These are phyloP conservation scores for Lepiota brunneoincarnata DNA, from an alignment of 768 basidiomycete species.

Conservation along the genomic window DNA sequence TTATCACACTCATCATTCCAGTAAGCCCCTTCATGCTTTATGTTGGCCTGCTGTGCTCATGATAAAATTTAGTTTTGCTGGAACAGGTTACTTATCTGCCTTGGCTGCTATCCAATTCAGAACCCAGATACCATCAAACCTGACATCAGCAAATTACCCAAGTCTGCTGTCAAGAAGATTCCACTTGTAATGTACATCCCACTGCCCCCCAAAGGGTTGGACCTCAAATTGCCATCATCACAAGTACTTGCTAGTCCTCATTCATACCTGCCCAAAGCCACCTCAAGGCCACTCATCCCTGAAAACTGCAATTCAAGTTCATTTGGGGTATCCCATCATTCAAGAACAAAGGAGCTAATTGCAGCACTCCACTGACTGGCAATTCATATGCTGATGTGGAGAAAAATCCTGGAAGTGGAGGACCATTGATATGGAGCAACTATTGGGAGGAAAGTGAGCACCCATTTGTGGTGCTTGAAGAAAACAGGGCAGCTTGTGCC, in stretches of 20 bases:
- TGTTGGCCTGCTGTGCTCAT: conserved; percentile 6
- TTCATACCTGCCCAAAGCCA: conserved; percentile 67
- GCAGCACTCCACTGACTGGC: not conserved
- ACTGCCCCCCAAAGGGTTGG: conserved; percentile 57
- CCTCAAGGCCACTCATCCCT: conserved; percentile 22
- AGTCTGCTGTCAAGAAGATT: conserved; percentile 70
- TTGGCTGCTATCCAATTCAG: conserved; percentile 78
- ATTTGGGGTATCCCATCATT: conserved; percentile 29
- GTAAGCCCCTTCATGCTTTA: conserved; percentile 39
- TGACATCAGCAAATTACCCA: conserved; percentile 73
- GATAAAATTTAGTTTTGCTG: conserved; percentile 53
- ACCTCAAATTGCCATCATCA: conserved; percentile 25
- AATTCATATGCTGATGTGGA: conserved; percentile 11
- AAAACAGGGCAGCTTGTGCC: conserved; percentile 80
- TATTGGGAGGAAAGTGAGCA: conserved; percentile 75
- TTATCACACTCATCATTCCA: conserved; percentile 74
- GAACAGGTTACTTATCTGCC: conserved; percentile 73
- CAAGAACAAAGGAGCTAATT: conserved; percentile 18
- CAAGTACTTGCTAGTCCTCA: conserved; percentile 49
- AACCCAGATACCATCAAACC: conserved; percentile 72
- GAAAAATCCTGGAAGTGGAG: conserved; percentile 17
- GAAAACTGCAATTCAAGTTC: conserved; percentile 54
- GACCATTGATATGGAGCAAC: conserved; percentile 65
- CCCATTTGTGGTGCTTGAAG: conserved; percentile 80
- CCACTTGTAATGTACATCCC: conserved; percentile 87